Percentiles rank a stretch among this genome's conserved stretches.
Evolutionary conservation across 148 eudicot genomes (phyloP).

Genomic region (Polygonum maritimum): DNA sequence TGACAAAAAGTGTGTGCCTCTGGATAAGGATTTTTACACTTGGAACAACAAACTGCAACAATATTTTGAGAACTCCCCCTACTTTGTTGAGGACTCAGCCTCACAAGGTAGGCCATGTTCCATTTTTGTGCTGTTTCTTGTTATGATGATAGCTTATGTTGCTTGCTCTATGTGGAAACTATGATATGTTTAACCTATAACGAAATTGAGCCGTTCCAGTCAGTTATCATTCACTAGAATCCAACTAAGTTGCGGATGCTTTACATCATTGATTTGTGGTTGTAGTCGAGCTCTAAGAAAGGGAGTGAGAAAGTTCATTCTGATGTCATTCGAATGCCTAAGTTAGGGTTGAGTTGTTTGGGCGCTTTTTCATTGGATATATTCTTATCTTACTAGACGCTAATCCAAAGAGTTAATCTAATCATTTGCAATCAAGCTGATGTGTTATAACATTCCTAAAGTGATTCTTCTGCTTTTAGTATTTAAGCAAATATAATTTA

Average conservation of each 20-base stretch:
- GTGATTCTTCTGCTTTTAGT: neutral
- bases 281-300: neutral
- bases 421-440: neutral
- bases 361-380: neutral
- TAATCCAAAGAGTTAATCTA: neutral
- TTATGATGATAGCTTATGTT: neutral
- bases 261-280: neutral
- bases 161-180: neutral
- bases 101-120: neutral
- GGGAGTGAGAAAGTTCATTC: neutral
- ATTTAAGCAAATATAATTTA: neutral
- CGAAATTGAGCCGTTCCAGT: neutral
- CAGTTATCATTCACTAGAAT: neutral
- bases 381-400: neutral
- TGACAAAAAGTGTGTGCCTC: neutral
- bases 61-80: constrained; percentile 9
- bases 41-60: neutral
- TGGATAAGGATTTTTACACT: neutral
- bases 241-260: neutral
- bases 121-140: neutral
- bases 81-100: neutral
- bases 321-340: neutral
- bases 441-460: neutral
- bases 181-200: neutral
- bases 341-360: neutral